Evolutionary conservation across 2,329 filamentous ascomycete species (phyloP).

Genomic region (Aspergillus pseudoviridinutans): DNA sequence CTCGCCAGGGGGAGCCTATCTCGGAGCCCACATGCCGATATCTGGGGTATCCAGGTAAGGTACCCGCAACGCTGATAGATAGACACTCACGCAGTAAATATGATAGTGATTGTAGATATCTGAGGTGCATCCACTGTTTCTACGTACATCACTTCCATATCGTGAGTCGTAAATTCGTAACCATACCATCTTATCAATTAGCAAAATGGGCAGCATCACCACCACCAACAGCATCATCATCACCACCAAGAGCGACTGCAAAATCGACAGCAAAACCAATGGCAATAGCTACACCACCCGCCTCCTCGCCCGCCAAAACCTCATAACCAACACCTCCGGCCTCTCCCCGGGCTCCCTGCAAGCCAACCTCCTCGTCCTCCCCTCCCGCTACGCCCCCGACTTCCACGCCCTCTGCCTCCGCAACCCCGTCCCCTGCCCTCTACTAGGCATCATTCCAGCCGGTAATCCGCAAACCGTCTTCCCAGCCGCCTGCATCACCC

Average conservation of each 20-base stretch:
- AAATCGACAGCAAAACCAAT: slow-evolving; percentile 3
- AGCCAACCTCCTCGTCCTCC: slow-evolving; percentile 60
- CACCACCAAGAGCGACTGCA: background rate
- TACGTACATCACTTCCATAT: too few species aligned
- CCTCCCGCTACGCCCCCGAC: slow-evolving; percentile 53
- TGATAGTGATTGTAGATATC: too few species aligned
- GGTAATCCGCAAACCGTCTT: slow-evolving; percentile 33
- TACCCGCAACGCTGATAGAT: too few species aligned
- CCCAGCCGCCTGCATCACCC: slow-evolving; percentile 35
- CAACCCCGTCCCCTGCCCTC: slow-evolving; percentile 61
- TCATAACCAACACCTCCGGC: slow-evolving; percentile 49
- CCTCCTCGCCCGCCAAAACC: slow-evolving; percentile 42
- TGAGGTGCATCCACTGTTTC: too few species aligned
- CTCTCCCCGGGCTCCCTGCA: slow-evolving; percentile 55
- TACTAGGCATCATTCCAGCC: slow-evolving; percentile 47
- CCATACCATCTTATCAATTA: too few species aligned
- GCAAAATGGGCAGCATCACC: background rate
- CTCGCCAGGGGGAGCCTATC: background rate
- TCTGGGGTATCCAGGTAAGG: background rate
- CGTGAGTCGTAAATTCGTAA: too few species aligned
- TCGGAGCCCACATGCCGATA: background rate
- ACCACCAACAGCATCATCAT: background rate
- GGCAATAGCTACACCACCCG: slow-evolving; percentile 36
- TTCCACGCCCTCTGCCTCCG: slow-evolving; percentile 57
- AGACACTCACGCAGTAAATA: too few species aligned